Evolutionary conservation across 768 basidiomycete species (phyloP).

Genomic region (Serendipita sp.): DNA sequence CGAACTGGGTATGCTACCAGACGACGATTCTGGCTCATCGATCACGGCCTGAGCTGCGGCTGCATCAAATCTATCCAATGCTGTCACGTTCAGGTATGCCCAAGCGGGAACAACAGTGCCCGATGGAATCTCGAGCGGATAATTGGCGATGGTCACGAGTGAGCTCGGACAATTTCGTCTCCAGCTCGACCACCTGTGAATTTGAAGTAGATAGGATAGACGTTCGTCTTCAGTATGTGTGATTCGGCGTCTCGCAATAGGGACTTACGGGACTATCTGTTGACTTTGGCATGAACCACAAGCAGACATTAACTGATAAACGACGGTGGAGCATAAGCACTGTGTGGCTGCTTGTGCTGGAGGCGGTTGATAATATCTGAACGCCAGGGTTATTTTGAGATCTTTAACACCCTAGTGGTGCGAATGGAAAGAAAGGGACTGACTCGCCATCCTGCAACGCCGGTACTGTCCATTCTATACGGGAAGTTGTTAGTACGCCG

Average conservation of each 20-base stretch:
- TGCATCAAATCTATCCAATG: constrained; percentile 27
- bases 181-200: constrained; percentile 9
- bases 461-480: neutral
- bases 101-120: constrained; percentile 41
- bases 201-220: neutral
- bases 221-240: no score
- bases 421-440: neutral
- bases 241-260: neutral
- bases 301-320: constrained; percentile 40
- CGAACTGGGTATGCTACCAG: constrained; percentile 17
- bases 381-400: neutral
- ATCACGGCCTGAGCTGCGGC: constrained; percentile 22
- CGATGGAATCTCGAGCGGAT: constrained; percentile 31
- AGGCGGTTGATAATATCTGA: constrained; percentile 3
- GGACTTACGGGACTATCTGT: constrained; percentile 23
- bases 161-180: constrained; percentile 19
- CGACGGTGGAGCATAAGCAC: constrained; percentile 42
- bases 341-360: neutral
- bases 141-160: constrained; percentile 22
- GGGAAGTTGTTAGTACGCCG: neutral
- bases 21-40: constrained; percentile 30
- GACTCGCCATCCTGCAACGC: neutral
- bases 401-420: neutral
- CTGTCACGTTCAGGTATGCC: constrained; percentile 43
- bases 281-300: constrained; percentile 42